Percentiles rank a stretch among this genome's conserved stretches.
Conservation (phyloP, 2,329 filamentous ascomycete species). For the Microsporum audouinii region DNA sequence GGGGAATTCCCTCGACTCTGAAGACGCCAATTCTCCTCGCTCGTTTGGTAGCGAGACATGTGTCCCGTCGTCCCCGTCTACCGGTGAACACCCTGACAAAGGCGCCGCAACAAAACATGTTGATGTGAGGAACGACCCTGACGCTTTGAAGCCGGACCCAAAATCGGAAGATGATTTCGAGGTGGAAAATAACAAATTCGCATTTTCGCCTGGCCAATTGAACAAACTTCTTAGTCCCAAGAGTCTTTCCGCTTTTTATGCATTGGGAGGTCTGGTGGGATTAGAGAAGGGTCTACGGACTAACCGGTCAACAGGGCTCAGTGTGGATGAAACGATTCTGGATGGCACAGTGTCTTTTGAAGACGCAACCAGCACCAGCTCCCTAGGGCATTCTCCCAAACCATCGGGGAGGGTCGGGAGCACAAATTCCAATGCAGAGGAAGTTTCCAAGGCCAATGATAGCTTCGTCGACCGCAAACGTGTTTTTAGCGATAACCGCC, state of each 20-base stretch:
- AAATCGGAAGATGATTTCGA: conserved; percentile 60
- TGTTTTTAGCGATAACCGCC: conserved; percentile 55
- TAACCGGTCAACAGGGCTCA: conserved; percentile 53
- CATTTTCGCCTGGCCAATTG: conserved; percentile 60
- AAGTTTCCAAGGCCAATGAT: conserved; percentile 20
- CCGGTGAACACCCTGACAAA: conserved; percentile 30
- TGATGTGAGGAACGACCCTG: conserved; percentile 47
- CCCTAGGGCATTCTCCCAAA: conserved; percentile 12
- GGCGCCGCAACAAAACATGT: conserved; percentile 34
- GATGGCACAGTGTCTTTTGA: conserved; percentile 58
- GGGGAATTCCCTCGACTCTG: conserved; percentile 54
- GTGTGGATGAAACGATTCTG: conserved; percentile 54
- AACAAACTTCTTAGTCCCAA: conserved; percentile 73
- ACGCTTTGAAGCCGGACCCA: conserved; percentile 57
- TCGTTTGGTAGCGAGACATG: conserved; percentile 46
- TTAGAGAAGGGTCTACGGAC: conserved; percentile 63
- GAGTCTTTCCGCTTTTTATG: conserved; percentile 61
- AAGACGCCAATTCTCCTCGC: conserved; percentile 43
- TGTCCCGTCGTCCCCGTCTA: conserved; percentile 34
- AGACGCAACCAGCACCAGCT: conserved; percentile 38
- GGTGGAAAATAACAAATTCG: conserved; percentile 58
- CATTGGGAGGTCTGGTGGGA: conserved; percentile 60
- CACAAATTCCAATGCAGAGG: conserved; percentile 13
- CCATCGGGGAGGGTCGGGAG: conserved; percentile 13
- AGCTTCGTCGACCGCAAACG: conserved; percentile 54